phyloP scores from a whole-genome alignment of 345 rosid genomes.

The Rubroshorea leprosula region DNA sequence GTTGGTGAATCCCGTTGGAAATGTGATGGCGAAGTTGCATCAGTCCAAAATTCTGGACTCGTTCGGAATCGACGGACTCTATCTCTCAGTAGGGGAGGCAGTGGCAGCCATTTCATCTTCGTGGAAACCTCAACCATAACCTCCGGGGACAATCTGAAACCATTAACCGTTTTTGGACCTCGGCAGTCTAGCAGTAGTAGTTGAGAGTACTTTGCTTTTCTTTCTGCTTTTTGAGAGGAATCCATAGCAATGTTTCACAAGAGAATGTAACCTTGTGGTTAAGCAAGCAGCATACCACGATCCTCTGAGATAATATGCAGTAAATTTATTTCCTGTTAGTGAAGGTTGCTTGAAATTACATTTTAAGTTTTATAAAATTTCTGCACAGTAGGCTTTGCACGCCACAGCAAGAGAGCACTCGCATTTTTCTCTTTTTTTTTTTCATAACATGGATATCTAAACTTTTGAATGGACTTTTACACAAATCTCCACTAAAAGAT shows the following conservation, averaged over 20 bases:
- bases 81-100: constrained; percentile 57
- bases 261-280: not conserved
- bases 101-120: constrained; percentile 38
- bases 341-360: too few relatives aligned
- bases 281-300: not conserved
- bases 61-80: constrained; percentile 39
- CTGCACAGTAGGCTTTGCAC: too few relatives aligned
- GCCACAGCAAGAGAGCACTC: too few relatives aligned
- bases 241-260: not conserved
- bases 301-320: too few relatives aligned
- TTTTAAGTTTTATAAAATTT: too few relatives aligned
- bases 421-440: too few relatives aligned
- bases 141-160: not conserved
- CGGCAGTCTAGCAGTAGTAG: constrained; percentile 1
- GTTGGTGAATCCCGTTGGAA: constrained; percentile 55
- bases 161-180: not conserved
- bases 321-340: too few relatives aligned
- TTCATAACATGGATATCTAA: too few relatives aligned
- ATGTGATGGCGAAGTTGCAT: constrained; percentile 58
- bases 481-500: too few relatives aligned
- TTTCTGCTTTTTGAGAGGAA: not conserved
- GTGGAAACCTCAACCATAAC: constrained; percentile 51
- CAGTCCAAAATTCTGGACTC: constrained; percentile 33
- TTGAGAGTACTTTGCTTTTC: constrained; percentile 10
- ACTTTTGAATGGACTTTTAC: too few relatives aligned